Base-by-base conservation (phyloP, 208 protist genomes). In the Wallacemonas collosoma region DNA sequence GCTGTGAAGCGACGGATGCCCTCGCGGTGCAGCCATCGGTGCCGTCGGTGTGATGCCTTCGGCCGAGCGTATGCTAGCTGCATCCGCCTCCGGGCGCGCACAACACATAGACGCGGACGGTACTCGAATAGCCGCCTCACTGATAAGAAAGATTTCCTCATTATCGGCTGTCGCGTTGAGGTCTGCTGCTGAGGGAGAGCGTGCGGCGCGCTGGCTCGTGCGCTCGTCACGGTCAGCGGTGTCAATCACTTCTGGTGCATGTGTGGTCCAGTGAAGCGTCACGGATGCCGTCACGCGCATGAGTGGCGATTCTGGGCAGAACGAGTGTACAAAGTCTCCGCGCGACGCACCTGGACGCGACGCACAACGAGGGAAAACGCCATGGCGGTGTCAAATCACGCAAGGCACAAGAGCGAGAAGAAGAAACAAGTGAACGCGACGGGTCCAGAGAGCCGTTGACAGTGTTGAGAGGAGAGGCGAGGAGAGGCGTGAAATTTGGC, bases 181-280 rank as follows among this genome's bases (percentile, higher is more conserved):
- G 47, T 15, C 47, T 51, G 47, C 11, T 51, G 47, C 11, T 51
- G 47, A 51, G 7, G 47, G 47, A 15, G 47, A 15, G 47, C 26
- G 26, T 26, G 26, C 26, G 26, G 0, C 26, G 26, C 26, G 26
- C 26, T 26, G 26, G 26, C 26, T 26, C 26, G 26, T 26, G 26
- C 26, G 26, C 26, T 26, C 26, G 26, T 26, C 26, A 26, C 26
- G 26, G 26, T 26, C 47, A 51, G 47, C 54, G 35, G 54, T 17
- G 54, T 58, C 54, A 35, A 9, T 36, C 54, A 17, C n/a, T 9
- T 58, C 12, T 0, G 60, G 60, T 11, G 40, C n/a, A 26, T 45
- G 4, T 8, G 60, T n/a, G 3, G 60, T 36, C 60, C 60, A 65
- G 45, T 35, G 38, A 12, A 65, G 60, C 9, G 60, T 65, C 15